These are phyloP conservation scores for Arthrobotrys musiformis DNA, from an alignment of 2,329 filamentous ascomycete species.

Conservation along the genomic window DNA sequence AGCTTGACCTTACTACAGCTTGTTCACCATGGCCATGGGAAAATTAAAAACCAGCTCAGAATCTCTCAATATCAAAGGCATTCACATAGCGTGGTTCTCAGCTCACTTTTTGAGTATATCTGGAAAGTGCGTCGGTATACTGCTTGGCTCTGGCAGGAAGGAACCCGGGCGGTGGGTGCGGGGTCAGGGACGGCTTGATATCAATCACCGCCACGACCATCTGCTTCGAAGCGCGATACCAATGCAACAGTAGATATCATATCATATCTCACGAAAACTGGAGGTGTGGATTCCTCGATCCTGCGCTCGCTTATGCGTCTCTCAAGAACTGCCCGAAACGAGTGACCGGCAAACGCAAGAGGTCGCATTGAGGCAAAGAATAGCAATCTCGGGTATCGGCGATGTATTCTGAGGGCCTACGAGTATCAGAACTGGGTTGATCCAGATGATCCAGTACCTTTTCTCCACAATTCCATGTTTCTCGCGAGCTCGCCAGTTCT, in stretches of 20 bases:
- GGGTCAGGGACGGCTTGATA: conserved; percentile 16
- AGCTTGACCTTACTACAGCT: background rate
- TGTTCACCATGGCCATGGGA: conserved; percentile 29
- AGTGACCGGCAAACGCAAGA: conserved; percentile 29
- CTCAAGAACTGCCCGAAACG: conserved; percentile 51
- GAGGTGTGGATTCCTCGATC: conserved; percentile 22
- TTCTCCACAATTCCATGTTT: conserved; percentile 23
- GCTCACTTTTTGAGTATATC: conserved; percentile 24
- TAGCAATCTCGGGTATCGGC: conserved; percentile 34
- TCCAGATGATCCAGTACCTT: conserved; percentile 40
- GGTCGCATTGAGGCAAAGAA: conserved; percentile 44
- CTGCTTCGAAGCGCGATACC: conserved; percentile 14
- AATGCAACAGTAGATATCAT: background rate
- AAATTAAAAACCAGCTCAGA: conserved; percentile 40
- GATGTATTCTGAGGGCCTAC: conserved; percentile 35
- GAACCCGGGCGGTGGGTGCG: conserved; percentile 24
- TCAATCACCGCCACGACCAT: background rate
- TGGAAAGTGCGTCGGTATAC: conserved; percentile 41
- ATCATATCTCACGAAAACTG: conserved; percentile 15
- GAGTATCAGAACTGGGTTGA: conserved; percentile 43
- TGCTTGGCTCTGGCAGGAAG: conserved; percentile 13
- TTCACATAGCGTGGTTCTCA: conserved; percentile 48
- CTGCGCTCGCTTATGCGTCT: conserved; percentile 54
- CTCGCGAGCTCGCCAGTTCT: background rate
- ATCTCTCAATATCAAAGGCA: conserved; percentile 16